Percentiles rank a stretch among this genome's conserved stretches.
Conservation (phyloP, 2,329 filamentous ascomycete species). For the Verticillium dahliae region DNA sequence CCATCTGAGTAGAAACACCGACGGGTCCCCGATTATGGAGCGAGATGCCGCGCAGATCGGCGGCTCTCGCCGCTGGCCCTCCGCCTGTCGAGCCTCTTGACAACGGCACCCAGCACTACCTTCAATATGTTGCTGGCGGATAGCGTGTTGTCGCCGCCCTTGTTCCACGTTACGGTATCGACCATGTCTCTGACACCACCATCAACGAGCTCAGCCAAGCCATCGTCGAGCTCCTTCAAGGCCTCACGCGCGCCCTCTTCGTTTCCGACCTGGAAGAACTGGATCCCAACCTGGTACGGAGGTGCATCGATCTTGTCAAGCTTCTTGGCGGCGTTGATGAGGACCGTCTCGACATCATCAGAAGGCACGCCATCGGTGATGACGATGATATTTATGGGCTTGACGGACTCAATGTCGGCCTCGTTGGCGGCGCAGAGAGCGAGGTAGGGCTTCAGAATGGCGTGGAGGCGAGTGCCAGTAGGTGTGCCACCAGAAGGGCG, state of each 20-base stretch:
- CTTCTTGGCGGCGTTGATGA: conserved; percentile 61
- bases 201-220: conserved; percentile 47
- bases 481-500: conserved; percentile 62
- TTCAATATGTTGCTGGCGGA: conserved; percentile 72
- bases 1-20: background rate
- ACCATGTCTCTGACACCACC: conserved; percentile 75
- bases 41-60: background rate
- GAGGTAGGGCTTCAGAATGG: conserved; percentile 71
- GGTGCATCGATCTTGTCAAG: conserved; percentile 66
- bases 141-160: conserved; percentile 37
- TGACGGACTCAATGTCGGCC: conserved; percentile 41
- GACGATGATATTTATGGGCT: conserved; percentile 85
- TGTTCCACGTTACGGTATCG: conserved; percentile 74
- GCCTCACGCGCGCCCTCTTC: conserved; percentile 59
- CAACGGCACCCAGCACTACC: conserved; percentile 71
- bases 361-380: conserved; percentile 82
- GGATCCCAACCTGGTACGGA: conserved; percentile 79
- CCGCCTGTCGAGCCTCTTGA: conserved; percentile 33
- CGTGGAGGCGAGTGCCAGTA: conserved; percentile 63
- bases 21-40: background rate
- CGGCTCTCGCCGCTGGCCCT: conserved; percentile 9
- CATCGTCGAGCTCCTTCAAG: conserved; percentile 70
- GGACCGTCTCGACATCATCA: conserved; percentile 69
- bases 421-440: conserved; percentile 27
- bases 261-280: conserved; percentile 91